Conservation (phyloP, 2,329 filamentous ascomycete genomes). For the Basipetospora chlamydospora region DNA sequence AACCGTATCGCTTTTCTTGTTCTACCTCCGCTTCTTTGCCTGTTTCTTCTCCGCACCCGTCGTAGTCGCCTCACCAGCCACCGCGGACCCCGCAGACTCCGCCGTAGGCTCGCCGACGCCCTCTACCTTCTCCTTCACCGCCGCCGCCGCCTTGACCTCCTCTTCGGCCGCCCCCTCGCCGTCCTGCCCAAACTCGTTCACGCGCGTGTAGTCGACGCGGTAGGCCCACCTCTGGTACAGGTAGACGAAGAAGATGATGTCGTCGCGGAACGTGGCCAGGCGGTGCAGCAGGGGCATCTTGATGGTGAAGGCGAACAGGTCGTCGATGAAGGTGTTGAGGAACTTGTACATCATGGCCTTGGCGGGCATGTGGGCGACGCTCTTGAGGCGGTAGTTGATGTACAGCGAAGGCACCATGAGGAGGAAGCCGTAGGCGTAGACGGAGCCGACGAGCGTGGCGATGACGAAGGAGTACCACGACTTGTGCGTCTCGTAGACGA, state of each 20-base stretch:
- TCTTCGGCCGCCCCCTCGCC: conserved; percentile 77
- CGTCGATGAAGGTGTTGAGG: conserved; percentile 96
- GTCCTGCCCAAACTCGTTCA: conserved; percentile 97
- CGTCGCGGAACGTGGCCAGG: conserved; percentile 81
- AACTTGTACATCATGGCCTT: conserved; percentile 98
- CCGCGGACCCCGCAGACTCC: conserved; percentile 13
- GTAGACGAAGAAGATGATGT: conserved; percentile 97
- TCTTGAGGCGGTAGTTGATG: conserved; percentile 97
- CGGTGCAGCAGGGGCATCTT: conserved; percentile 96
- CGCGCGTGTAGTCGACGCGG: conserved; percentile 75
- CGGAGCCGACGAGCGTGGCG: conserved; percentile 82
- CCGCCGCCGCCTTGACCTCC: too few species aligned
- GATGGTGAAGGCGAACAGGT: conserved; percentile 96
- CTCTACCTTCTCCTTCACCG: conserved; percentile 19
- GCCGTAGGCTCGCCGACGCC: conserved; percentile 24
- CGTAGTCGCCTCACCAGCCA: conserved; percentile 20
- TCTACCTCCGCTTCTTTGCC: conserved; percentile 26
- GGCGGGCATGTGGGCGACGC: conserved; percentile 89
- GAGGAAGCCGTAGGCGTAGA: conserved; percentile 95
- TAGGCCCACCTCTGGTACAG: conserved; percentile 90
- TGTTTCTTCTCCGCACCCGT: conserved; percentile 35
- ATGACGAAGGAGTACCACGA: conserved; percentile 97
- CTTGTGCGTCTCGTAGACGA: conserved; percentile 90
- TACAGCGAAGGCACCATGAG: conserved; percentile 98
- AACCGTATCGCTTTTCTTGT: too few species aligned